phyloP scores from a whole-genome alignment of 441 rosid genomes.

The Metrosideros polymorpha region DNA sequence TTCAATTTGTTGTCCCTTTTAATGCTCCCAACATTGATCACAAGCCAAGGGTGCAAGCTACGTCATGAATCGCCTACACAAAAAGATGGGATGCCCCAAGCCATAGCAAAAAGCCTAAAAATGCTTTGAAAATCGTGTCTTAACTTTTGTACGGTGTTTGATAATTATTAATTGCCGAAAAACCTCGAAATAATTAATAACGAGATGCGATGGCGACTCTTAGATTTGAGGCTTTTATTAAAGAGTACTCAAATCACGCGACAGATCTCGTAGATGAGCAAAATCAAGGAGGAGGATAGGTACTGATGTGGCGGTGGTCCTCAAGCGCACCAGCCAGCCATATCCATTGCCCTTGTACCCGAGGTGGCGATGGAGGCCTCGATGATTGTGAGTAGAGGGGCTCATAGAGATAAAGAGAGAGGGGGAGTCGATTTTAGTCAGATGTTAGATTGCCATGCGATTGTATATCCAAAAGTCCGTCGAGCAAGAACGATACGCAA shows the following conservation, averaged over 20 bases:
- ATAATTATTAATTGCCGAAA: not conserved
- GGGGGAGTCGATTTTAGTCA: not conserved
- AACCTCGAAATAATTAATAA: too few relatives aligned
- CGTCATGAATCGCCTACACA: not conserved
- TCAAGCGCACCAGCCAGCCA: not conserved
- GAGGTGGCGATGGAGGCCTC: not conserved
- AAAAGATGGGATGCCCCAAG: not conserved
- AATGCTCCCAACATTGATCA: not conserved
- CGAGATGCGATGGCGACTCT: not conserved
- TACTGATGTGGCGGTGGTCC: not conserved
- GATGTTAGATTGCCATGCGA: not conserved
- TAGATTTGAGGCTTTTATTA: not conserved
- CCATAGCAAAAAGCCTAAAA: not conserved
- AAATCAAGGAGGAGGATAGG: not conserved
- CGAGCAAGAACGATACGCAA: not conserved
- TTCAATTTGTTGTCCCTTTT: not conserved
- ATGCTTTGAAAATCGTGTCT: not conserved
- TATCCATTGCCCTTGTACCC: not conserved
- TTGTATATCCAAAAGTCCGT: not conserved
- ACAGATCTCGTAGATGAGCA: not conserved
- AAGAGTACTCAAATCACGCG: not conserved
- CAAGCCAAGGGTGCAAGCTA: not conserved
- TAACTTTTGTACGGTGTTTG: not conserved
- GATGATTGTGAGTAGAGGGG: accelerated
- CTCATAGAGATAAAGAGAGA: not conserved